Percentiles rank a stretch among this genome's conserved stretches.
phyloP scores from a whole-genome alignment of 306 rosid genomes.

The Fagus sylvatica region DNA sequence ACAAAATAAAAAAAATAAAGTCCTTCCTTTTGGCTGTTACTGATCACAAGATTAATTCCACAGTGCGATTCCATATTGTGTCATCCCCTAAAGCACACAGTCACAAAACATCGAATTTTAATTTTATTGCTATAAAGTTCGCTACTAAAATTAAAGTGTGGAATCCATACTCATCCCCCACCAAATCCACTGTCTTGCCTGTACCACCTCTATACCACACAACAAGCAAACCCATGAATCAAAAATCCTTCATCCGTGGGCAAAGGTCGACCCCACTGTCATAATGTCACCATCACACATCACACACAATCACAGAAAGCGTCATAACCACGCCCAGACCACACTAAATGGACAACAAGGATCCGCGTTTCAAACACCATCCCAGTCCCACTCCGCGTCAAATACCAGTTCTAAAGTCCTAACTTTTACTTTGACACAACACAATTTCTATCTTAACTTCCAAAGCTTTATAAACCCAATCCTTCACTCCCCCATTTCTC shows the following conservation, averaged over 20 bases:
- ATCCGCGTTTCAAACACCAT: constrained; percentile 46
- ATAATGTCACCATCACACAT: neutral
- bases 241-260: neutral
- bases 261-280: neutral
- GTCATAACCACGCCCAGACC: constrained; percentile 2
- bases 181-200: neutral
- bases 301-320: neutral
- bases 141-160: neutral
- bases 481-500: constrained; percentile 1
- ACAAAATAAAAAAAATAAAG: too few relatives aligned
- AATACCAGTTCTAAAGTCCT: neutral
- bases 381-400: neutral
- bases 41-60: neutral
- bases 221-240: neutral
- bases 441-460: neutral
- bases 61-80: neutral
- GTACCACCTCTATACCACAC: neutral
- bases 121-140: neutral
- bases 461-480: constrained; percentile 7
- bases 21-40: too few relatives aligned
- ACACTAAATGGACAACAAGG: constrained; percentile 7
- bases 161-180: neutral
- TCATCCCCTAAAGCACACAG: neutral
- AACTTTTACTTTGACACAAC: neutral
- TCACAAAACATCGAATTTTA: neutral